phyloP scores from a whole-genome alignment of 768 basidiomycete genomes.

The Psilocybe azurescens region DNA sequence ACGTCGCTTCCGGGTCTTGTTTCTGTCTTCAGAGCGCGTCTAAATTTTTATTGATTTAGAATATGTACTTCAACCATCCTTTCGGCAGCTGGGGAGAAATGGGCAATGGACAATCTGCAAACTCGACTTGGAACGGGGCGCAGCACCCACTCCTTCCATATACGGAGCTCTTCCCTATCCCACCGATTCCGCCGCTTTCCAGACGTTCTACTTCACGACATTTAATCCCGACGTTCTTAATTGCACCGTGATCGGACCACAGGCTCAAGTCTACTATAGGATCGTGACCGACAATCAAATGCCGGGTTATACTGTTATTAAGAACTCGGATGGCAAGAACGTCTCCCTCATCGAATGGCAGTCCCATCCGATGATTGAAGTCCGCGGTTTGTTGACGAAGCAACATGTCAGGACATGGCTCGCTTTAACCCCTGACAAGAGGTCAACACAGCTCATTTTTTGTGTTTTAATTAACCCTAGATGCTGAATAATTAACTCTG shows the following conservation, averaged over 20 bases:
- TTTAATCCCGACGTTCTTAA: conserved; percentile 60
- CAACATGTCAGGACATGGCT: conserved; percentile 61
- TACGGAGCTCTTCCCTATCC: conserved; percentile 71
- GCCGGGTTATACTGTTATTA: conserved; percentile 59
- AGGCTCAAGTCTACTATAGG: conserved; percentile 51
- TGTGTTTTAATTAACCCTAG: not conserved
- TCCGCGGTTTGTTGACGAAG: conserved; percentile 53
- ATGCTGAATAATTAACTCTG: conserved; percentile 3
- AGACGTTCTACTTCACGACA: conserved; percentile 53
- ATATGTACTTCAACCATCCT: conserved; percentile 42
- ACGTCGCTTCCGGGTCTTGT: conserved; percentile 8
- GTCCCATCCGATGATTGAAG: conserved; percentile 53
- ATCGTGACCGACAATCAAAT: conserved; percentile 54
- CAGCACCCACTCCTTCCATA: conserved; percentile 50
- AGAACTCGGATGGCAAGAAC: conserved; percentile 49
- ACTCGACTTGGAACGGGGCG: conserved; percentile 24
- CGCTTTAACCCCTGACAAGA: conserved; percentile 51
- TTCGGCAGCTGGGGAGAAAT: conserved; percentile 42
- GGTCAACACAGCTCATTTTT: conserved; percentile 25
- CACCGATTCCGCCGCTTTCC: conserved; percentile 34
- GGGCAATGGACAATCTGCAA: conserved; percentile 29
- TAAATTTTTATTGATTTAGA: not conserved
- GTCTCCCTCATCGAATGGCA: conserved; percentile 67
- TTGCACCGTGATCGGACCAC: conserved; percentile 56
- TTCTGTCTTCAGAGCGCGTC: not conserved